A percentile compares a stretch with the other conserved stretches of the same genome.
Conservation (phyloP, 148 eudicot genomes). For the Rhododendron henanense region DNA sequence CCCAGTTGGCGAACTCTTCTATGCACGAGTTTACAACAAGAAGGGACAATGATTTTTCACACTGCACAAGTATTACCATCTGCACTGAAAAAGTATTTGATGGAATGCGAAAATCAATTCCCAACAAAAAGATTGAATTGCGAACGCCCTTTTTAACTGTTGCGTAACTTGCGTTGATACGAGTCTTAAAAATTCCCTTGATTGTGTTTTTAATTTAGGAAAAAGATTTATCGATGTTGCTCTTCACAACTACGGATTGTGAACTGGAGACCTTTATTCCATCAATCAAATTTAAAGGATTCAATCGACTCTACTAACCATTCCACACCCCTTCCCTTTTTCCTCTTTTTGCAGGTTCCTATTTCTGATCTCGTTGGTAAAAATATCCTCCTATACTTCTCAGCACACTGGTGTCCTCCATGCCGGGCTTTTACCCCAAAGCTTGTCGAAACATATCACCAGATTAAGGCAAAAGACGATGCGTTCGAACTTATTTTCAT, state of each 20-base stretch:
- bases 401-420: constrained; percentile 68
- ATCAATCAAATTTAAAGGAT: neutral
- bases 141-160: neutral
- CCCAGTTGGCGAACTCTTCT: neutral
- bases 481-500: constrained; percentile 34
- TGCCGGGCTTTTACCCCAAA: constrained; percentile 55
- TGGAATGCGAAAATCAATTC: neutral
- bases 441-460: constrained; percentile 39
- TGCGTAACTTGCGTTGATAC: neutral
- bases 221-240: neutral
- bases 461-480: constrained; percentile 48
- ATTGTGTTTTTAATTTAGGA: neutral
- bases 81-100: no score
- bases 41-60: no score
- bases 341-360: constrained; percentile 33
- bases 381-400: constrained; percentile 50
- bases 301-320: neutral
- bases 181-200: neutral
- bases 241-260: neutral
- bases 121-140: neutral
- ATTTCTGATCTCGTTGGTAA: constrained; percentile 54
- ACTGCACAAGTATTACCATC: neutral
- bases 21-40: no score
- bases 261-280: neutral
- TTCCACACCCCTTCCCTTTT: neutral